A percentile compares a stretch with the other conserved stretches of the same genome.
Evolutionary conservation across 768 basidiomycete genomes (phyloP).

Genomic region (Xerocomellus amylosporus): DNA sequence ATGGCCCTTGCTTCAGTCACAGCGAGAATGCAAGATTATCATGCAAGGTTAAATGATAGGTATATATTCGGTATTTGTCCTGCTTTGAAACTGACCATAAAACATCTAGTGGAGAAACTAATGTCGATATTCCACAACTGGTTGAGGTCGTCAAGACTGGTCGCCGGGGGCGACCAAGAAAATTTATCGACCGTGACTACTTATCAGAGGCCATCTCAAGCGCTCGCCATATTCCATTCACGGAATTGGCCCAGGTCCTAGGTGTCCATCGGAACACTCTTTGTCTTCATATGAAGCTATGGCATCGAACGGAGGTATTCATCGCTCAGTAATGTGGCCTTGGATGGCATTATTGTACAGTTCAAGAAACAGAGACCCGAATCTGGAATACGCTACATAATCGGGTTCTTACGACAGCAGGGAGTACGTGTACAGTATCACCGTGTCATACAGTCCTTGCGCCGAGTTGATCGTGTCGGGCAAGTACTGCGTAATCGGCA

Average conservation of each 20-base stretch:
- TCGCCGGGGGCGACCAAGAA: background rate
- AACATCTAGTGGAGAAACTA: background rate
- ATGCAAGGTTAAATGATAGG: background rate
- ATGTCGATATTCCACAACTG: background rate
- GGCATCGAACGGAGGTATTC: slow-evolving; percentile 5
- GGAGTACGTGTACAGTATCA: slow-evolving; percentile 28
- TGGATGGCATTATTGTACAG: slow-evolving; percentile 4
- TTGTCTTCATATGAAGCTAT: slow-evolving; percentile 6
- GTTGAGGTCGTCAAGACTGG: background rate
- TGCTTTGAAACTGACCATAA: background rate
- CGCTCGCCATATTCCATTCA: slow-evolving; percentile 7
- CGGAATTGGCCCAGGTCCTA: slow-evolving; percentile 3
- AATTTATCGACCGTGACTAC: background rate
- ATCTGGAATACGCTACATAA: slow-evolving; percentile 29
- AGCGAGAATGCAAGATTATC: background rate
- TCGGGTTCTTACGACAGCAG: slow-evolving; percentile 27
- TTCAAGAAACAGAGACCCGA: slow-evolving; percentile 20
- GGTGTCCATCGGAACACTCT: slow-evolving; percentile 9
- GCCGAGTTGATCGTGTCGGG: slow-evolving; percentile 6
- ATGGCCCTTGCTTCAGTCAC: background rate
- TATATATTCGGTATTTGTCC: background rate
- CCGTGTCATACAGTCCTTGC: slow-evolving; percentile 25
- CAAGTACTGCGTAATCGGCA: background rate
- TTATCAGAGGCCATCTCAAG: background rate
- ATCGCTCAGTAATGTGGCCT: slow-evolving; percentile 1